Evolutionary conservation across 306 rosid genomes (phyloP).

Genomic region (Vigna trinervia): DNA sequence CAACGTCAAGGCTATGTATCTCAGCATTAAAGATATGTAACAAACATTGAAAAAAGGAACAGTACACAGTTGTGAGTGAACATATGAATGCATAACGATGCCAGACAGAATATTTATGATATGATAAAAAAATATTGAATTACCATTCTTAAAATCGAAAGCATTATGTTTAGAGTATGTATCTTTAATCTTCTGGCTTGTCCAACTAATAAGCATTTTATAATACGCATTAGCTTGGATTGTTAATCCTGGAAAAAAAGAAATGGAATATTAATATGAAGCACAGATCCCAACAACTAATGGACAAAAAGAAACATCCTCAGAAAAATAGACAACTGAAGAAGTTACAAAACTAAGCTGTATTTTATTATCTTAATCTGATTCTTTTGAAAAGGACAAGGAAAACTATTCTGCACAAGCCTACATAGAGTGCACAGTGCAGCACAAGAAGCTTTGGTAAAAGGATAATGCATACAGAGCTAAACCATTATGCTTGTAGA

Average conservation of each 20-base stretch:
- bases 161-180: constrained; percentile 74
- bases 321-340: constrained; percentile 18
- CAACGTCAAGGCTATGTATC: constrained; percentile 24
- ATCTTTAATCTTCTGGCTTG: constrained; percentile 94
- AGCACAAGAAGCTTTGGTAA: constrained; percentile 6
- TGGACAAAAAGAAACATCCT: constrained; percentile 26
- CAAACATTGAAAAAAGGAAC: background rate
- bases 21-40: background rate
- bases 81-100: constrained; percentile 19
- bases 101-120: background rate
- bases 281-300: constrained; percentile 30
- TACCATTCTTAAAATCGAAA: constrained; percentile 89
- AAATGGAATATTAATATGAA: constrained; percentile 33
- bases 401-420: constrained; percentile 7
- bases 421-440: background rate
- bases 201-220: constrained; percentile 93
- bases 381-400: constrained; percentile 12
- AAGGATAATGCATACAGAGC: background rate
- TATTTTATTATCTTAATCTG: constrained; percentile 6
- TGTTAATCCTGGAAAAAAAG: constrained; percentile 75
- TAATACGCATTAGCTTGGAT: constrained; percentile 89
- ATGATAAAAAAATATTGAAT: constrained; percentile 26
- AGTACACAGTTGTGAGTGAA: background rate
- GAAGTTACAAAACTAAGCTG: constrained; percentile 29
- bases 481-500: background rate